A percentile compares a stretch with the other conserved stretches of the same genome.
These are phyloP conservation scores for Adansonia gregorii DNA, from an alignment of 441 rosid species.

Conservation along the genomic window DNA sequence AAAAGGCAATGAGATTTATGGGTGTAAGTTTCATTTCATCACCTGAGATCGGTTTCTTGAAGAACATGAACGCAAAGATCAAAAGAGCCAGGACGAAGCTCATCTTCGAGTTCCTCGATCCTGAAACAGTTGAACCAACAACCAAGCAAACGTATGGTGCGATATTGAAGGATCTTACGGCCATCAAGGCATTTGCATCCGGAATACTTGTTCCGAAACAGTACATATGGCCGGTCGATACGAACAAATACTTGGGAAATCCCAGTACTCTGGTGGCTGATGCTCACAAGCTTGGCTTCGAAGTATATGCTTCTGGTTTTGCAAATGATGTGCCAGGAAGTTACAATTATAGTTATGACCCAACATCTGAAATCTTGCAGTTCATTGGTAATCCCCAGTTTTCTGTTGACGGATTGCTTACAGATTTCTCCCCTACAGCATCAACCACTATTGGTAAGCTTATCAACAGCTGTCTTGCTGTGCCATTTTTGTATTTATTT, in stretches of 20 bases:
- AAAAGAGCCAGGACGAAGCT: slow-evolving; percentile 55
- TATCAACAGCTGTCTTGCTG: background rate
- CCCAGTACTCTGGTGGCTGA: slow-evolving; percentile 67
- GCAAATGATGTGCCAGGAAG: slow-evolving; percentile 62
- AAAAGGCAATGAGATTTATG: slow-evolving; percentile 29
- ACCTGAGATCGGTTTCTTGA: slow-evolving; percentile 81
- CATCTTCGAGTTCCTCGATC: slow-evolving; percentile 52
- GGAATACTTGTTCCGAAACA: slow-evolving; percentile 80
- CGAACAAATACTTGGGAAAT: slow-evolving; percentile 50
- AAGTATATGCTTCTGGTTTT: slow-evolving; percentile 76
- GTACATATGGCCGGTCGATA: slow-evolving; percentile 65
- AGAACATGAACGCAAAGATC: slow-evolving; percentile 49
- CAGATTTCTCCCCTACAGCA: slow-evolving; percentile 88
- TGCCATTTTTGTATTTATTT: background rate
- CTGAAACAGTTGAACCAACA: slow-evolving; percentile 64
- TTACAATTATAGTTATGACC: slow-evolving; percentile 63
- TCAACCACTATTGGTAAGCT: slow-evolving; percentile 63
- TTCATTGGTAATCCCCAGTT: slow-evolving; percentile 61
- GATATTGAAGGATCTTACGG: slow-evolving; percentile 52
- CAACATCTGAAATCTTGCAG: slow-evolving; percentile 64
- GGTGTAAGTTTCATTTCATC: slow-evolving; percentile 56
- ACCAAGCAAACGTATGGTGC: slow-evolving; percentile 58
- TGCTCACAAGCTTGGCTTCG: slow-evolving; percentile 75
- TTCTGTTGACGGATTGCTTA: slow-evolving; percentile 75
- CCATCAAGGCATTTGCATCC: slow-evolving; percentile 65